These are phyloP conservation scores for Mortierella sp. DNA, from an alignment of 371 early-diverging fungal genomes.

Conservation along the genomic window DNA sequence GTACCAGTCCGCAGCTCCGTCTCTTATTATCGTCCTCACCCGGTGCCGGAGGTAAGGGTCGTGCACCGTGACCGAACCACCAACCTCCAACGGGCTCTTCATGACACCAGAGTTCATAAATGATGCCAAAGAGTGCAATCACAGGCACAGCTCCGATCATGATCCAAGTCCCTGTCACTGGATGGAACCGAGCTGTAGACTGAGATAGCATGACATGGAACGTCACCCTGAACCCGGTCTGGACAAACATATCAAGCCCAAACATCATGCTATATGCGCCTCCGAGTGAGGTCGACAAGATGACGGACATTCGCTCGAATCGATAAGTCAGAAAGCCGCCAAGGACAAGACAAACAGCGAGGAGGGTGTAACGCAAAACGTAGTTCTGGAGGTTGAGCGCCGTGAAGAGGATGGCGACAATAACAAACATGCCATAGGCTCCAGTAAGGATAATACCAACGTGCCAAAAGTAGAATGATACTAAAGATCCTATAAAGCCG, in stretches of 20 bases:
- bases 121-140: slow-evolving; percentile 8
- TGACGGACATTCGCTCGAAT: slow-evolving; percentile 14
- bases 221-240: slow-evolving; percentile 56
- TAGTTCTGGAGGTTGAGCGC: slow-evolving; percentile 7
- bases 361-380: slow-evolving; percentile 14
- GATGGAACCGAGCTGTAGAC: slow-evolving; percentile 15
- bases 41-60: not conserved
- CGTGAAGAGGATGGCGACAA: slow-evolving; percentile 14
- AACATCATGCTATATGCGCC: slow-evolving; percentile 63
- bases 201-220: slow-evolving; percentile 13
- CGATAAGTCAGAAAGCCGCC: slow-evolving; percentile 7
- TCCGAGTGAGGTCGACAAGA: slow-evolving; percentile 54
- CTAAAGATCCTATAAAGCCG: slow-evolving; percentile 14
- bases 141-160: slow-evolving; percentile 12
- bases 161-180: slow-evolving; percentile 8
- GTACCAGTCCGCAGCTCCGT: slow-evolving; percentile 9
- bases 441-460: slow-evolving; percentile 27
- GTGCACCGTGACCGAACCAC: slow-evolving; percentile 16
- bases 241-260: slow-evolving; percentile 62
- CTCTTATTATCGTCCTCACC: slow-evolving; percentile 9
- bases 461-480: slow-evolving; percentile 31
- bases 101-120: slow-evolving; percentile 11
- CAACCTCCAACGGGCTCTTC: slow-evolving; percentile 12
- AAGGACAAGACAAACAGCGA: slow-evolving; percentile 3
- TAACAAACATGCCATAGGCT: slow-evolving; percentile 20